Base-by-base conservation (phyloP, 2,329 filamentous ascomycete species). In the Colletotrichum sp. region DNA sequence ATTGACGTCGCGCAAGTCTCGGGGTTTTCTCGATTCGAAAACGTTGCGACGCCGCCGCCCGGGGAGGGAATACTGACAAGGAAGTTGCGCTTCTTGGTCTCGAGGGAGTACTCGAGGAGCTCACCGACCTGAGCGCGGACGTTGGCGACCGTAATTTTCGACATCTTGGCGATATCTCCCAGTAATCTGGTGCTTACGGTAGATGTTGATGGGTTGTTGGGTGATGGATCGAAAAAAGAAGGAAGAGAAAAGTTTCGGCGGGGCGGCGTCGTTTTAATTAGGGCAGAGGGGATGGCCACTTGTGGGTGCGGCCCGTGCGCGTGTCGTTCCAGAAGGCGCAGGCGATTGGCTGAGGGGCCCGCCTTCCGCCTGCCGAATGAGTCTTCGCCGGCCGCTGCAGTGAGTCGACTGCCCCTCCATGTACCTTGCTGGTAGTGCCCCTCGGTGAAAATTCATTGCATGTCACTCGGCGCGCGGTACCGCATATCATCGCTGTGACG, bases 71-170 rank as follows among this genome's bases (percentile, higher is more conserved):
- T 32, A 73, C 76, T 77, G 25, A 75, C 95, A 87, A 98, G 92
- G 91, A 98, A 98, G 93, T 98, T 98, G 84, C 96, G 92, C 94
- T 98, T 98, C 94, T 98, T 98, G 88, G 94, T 95, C 88, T 98
- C 93, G 84, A 91, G 91, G 86, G 94, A 98, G 94, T 98, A 98
- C 85, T 98, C 94, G 84, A 99, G 94, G 85, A 99, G 92, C 87
- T 97, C 92, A 88, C 94, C 90, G 87, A 98, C 95, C 91, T 98
- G 96, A 88, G 92, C 91, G 92, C 96, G 95, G 92, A 98, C 96
- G 94, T 96, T 95, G 92, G 95, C 91, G 90, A 93, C 92, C 93
- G 94, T 94, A 90, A 95, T 95, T 89, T 96, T 78, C 77, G 77
- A 78, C 77, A 78, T 78, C 77, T 78, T 78, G 72, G 59, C 69